phyloP scores from a whole-genome alignment of 148 eudicot genomes.

The Spergularia marina region DNA sequence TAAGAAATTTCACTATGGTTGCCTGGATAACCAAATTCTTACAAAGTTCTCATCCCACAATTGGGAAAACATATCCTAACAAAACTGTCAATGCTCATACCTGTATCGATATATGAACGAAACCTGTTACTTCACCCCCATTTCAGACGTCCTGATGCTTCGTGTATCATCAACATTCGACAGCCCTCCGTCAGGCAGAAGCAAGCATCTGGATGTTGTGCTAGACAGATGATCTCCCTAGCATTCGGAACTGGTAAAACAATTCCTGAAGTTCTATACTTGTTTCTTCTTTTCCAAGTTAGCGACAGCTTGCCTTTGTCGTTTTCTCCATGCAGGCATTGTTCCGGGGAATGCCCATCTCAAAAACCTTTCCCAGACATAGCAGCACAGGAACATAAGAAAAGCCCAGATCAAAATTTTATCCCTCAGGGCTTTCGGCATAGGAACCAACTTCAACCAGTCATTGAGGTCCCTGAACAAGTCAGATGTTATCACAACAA shows the following conservation, averaged over 20 bases:
- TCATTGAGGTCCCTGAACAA: constrained; percentile 78
- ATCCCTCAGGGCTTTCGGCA: constrained; percentile 67
- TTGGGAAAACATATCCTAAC: constrained; percentile 18
- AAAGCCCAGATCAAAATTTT: constrained; percentile 78
- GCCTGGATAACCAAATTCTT: constrained; percentile 1
- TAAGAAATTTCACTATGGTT: background rate
- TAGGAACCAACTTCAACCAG: constrained; percentile 74
- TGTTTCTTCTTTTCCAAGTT: constrained; percentile 45
- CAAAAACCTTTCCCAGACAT: constrained; percentile 73
- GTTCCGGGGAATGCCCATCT: constrained; percentile 94
- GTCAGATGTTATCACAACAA: constrained; percentile 76
- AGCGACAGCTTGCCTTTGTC: constrained; percentile 51
- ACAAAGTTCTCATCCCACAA: background rate
- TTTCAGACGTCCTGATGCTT: background rate
- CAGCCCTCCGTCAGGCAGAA: background rate
- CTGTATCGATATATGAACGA: background rate
- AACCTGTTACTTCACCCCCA: constrained; percentile 2
- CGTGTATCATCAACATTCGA: background rate
- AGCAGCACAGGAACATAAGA: constrained; percentile 64
- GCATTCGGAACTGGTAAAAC: background rate
- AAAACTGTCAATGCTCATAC: constrained; percentile 15
- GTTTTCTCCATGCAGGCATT: constrained; percentile 78
- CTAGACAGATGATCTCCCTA: background rate
- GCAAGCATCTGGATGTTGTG: background rate
- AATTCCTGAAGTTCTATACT: background rate